These are phyloP conservation scores for Fusarium longipes DNA, from an alignment of 2,329 filamentous ascomycete genomes.

Conservation along the genomic window DNA sequence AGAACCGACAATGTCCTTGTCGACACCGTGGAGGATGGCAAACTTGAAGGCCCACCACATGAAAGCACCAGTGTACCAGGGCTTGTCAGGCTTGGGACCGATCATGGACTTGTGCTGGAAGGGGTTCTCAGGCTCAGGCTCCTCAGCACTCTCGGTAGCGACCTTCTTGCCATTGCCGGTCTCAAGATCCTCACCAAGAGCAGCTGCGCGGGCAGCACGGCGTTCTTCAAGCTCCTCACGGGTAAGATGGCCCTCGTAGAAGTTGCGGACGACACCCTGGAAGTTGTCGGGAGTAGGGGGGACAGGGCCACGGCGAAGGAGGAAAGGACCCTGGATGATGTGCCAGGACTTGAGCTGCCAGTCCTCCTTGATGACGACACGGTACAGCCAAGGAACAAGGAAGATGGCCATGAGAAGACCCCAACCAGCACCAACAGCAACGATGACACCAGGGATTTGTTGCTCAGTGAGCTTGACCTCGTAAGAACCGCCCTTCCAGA, in stretches of 20 bases:
- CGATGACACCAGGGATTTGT: conserved; percentile 64
- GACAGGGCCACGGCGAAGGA: conserved; percentile 56
- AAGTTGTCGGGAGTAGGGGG: conserved; percentile 58
- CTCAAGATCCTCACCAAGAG: conserved; percentile 39
- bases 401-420: conserved; percentile 62
- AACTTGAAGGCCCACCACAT: conserved; percentile 60
- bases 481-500: conserved; percentile 64
- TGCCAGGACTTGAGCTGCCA: conserved; percentile 68
- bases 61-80: conserved; percentile 57
- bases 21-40: conserved; percentile 60
- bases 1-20: conserved; percentile 55
- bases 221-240: conserved; percentile 61
- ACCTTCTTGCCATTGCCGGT: conserved; percentile 46
- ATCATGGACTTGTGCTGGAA: conserved; percentile 48
- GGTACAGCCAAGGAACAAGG: conserved; percentile 69
- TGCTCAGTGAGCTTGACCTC: conserved; percentile 60
- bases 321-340: conserved; percentile 63
- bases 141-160: conserved; percentile 61
- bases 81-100: conserved; percentile 56
- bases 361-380: conserved; percentile 69
- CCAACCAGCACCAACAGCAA: conserved; percentile 63
- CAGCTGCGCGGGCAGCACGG: conserved; percentile 46
- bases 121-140: conserved; percentile 58
- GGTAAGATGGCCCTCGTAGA: conserved; percentile 68
- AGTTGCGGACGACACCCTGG: conserved; percentile 60